Evolutionary conservation across 2,329 filamentous ascomycete genomes (phyloP).

Genomic region (Cladosporium sp.): DNA sequence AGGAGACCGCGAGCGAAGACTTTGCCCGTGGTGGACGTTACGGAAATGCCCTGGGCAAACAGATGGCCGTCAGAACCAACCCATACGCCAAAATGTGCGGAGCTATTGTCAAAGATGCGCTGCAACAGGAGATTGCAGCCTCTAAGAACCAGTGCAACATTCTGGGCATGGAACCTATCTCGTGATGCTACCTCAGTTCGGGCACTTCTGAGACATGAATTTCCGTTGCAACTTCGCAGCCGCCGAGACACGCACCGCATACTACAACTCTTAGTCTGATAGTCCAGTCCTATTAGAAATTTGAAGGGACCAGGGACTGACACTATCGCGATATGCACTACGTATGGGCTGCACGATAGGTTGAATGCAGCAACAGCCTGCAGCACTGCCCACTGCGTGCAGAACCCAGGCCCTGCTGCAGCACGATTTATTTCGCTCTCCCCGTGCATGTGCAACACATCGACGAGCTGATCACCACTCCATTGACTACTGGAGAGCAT

Average conservation of each 20-base stretch:
- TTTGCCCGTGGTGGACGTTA: constrained; percentile 57
- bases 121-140: constrained; percentile 54
- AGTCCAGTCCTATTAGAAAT: no score
- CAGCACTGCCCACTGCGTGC: neutral
- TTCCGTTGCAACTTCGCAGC: neutral
- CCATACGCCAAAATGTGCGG: constrained; percentile 65
- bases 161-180: neutral
- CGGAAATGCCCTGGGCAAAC: constrained; percentile 58
- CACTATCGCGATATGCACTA: neutral
- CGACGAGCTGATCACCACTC: neutral
- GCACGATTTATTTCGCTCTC: neutral
- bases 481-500: neutral
- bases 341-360: no score
- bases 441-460: neutral
- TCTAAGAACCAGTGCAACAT: neutral
- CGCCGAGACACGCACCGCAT: neutral
- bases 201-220: no score
- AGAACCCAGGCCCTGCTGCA: neutral
- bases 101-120: constrained; percentile 60
- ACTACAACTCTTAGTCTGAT: neutral
- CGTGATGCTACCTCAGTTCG: neutral
- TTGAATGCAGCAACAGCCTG: neutral
- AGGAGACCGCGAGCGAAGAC: constrained; percentile 57
- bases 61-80: constrained; percentile 61
- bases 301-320: no score